Evolutionary conservation across 305 asterid genomes (phyloP).

Genomic region (Lippia alba): DNA sequence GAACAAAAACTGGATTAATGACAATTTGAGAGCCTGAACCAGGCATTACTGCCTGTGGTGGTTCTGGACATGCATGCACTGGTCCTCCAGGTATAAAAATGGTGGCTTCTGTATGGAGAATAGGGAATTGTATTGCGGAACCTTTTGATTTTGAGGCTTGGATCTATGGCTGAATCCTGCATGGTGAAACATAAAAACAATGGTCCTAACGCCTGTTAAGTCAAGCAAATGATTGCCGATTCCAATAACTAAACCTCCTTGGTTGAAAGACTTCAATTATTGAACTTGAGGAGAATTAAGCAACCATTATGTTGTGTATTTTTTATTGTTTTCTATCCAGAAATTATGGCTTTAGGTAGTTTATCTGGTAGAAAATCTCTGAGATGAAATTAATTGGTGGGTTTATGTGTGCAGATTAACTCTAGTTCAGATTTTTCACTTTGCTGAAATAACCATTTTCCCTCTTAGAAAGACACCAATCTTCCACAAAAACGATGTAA

Average conservation of each 20-base stretch:
- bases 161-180: conserved; percentile 6
- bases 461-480: too few relatives aligned
- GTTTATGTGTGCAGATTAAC: background rate
- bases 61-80: too few relatives aligned
- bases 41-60: background rate
- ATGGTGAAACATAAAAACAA: background rate
- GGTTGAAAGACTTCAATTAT: background rate
- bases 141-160: background rate
- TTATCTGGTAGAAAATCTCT: background rate
- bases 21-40: background rate
- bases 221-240: background rate
- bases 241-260: background rate
- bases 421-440: background rate
- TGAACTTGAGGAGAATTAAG: background rate
- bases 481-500: too few relatives aligned
- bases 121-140: background rate
- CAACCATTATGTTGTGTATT: background rate
- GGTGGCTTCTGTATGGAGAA: background rate
- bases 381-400: background rate
- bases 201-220: background rate
- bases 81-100: background rate
- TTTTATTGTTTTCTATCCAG: background rate
- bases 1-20: too few relatives aligned
- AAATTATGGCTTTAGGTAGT: background rate
- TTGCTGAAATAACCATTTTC: background rate